These are phyloP conservation scores for Camillea tinctor DNA, from an alignment of 2,329 filamentous ascomycete genomes.

Conservation along the genomic window DNA sequence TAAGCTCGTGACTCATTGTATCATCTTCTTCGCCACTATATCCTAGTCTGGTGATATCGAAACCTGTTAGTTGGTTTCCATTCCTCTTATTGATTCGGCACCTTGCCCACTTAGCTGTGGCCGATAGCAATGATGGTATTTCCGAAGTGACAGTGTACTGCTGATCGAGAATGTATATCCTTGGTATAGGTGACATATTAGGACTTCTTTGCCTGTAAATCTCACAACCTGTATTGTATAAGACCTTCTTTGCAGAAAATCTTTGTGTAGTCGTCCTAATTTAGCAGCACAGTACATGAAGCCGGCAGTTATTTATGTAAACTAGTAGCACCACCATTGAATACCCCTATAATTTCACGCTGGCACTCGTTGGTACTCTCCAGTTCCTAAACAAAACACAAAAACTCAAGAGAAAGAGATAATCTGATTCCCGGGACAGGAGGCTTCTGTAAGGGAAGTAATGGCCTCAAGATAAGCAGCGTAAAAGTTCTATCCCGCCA, in stretches of 20 bases:
- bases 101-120: not conserved
- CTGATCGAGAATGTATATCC: not conserved
- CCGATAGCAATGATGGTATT: not conserved
- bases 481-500: not conserved
- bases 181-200: not conserved
- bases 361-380: not conserved
- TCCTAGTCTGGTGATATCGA: not conserved
- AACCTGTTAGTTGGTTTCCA: not conserved
- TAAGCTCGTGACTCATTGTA: constrained; percentile 1
- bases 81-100: not conserved
- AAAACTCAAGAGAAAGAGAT: not conserved
- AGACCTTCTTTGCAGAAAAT: not conserved
- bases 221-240: not conserved
- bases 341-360: not conserved
- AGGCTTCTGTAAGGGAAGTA: not conserved
- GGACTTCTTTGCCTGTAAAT: not conserved
- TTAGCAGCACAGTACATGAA: not conserved
- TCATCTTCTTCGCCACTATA: not conserved
- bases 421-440: not conserved
- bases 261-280: not conserved
- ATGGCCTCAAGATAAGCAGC: not conserved
- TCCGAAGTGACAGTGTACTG: not conserved
- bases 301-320: not conserved
- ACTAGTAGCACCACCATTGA: not conserved
- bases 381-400: not conserved